Base-by-base conservation (phyloP, 306 rosid genomes). In the Urtica urens region DNA sequence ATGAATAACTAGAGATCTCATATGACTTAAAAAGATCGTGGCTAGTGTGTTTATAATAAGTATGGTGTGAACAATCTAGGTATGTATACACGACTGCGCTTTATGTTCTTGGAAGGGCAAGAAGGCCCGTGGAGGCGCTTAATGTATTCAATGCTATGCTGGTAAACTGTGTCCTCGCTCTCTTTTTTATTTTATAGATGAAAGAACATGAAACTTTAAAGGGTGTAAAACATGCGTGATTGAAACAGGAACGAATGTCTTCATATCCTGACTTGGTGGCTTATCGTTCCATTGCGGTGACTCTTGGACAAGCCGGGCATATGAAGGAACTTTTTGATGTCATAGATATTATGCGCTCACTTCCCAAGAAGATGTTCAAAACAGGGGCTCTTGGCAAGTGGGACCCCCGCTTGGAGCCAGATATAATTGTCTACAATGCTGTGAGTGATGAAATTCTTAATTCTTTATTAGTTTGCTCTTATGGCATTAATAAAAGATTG, bases 261-360 rank as follows among this genome's bases (percentile, higher is more conserved):
- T 63, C 97, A 1, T 88, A 88, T 66, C 97, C 97, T 49, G 93
- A 88, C 70, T 58, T 84, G 60, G 92, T 88, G 34, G 80, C 97
- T 57, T 88, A 88, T 75, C 97, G 66, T 66, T 76, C 86, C 62
- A 72, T 81, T 62, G 84, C 93, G 42, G 78, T 84, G 49, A 77
- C 95, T 52, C 97, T 90, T 68, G 97, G 97, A 62, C 93, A 81
- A 90, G 92, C 81, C 26, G 97, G 97, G 47, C 67, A 77, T 46
- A 73, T 84, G 85, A 78, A 77, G 73, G 93, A 84, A 65, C 97
- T 90, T 55, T 88, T 90, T 69, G 87, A 78, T 57, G 86, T 84
- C 54, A 79, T 88, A 72, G 95, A 88, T 68, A 74, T 38, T 42
- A 88, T 88, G 97, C 75, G 46, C 35, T 84, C 80, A 25, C 90